A percentile compares a stretch with the other conserved stretches of the same genome.
phyloP scores from a whole-genome alignment of 1,284 basidiomycete genomes.

The Papiliotrema flavescens region DNA sequence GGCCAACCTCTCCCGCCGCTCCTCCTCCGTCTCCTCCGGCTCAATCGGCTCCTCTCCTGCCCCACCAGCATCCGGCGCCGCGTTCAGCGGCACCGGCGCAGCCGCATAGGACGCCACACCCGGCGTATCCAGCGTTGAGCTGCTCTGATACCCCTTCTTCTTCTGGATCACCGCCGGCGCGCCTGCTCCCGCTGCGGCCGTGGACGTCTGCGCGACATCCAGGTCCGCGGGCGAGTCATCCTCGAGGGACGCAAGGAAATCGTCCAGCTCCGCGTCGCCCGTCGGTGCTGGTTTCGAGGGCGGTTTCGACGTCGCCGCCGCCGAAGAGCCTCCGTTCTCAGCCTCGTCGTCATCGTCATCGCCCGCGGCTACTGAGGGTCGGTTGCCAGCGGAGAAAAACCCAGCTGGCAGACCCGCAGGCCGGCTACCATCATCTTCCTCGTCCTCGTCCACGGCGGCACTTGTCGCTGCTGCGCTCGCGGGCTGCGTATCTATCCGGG shows the following conservation, averaged over 20 bases:
- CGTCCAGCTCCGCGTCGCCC: slow-evolving; percentile 46
- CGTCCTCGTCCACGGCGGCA: not conserved
- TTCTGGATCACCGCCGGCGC: not conserved
- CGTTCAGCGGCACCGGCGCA: slow-evolving; percentile 35
- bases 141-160: slow-evolving; percentile 5
- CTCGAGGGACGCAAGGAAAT: slow-evolving; percentile 45
- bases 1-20: slow-evolving; percentile 32
- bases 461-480: not conserved
- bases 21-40: slow-evolving; percentile 43
- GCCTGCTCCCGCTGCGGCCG: not conserved
- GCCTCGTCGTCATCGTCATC: slow-evolving; percentile 6
- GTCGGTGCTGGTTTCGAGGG: slow-evolving; percentile 13
- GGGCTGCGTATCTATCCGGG: not conserved
- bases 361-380: slow-evolving; percentile 4
- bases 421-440: slow-evolving; percentile 9
- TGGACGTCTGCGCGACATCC: no score
- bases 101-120: slow-evolving; percentile 45
- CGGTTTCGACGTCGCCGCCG: no score
- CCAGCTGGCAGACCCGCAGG: slow-evolving; percentile 14
- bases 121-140: slow-evolving; percentile 15
- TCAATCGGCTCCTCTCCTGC: slow-evolving; percentile 26
- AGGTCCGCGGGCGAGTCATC: slow-evolving; percentile 14
- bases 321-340: no score
- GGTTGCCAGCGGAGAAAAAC: slow-evolving; percentile 37
- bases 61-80: slow-evolving; percentile 7